Conservation (phyloP, 495 filamentous ascomycete species). For the Xylaria telfairii region DNA sequence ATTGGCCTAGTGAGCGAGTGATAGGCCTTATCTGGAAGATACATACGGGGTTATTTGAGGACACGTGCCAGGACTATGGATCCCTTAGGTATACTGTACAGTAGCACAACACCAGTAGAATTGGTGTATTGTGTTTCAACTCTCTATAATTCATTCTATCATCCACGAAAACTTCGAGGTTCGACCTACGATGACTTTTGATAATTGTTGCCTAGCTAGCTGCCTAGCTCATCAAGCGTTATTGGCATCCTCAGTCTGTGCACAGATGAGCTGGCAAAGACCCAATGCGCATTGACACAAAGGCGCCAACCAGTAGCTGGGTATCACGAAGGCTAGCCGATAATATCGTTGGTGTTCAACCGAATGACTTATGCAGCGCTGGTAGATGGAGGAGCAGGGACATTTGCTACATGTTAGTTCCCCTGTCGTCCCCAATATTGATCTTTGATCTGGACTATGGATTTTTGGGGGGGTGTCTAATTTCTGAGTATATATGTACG, state of each 20-base stretch:
- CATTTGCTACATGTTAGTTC: neutral
- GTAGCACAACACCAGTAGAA: too few species aligned
- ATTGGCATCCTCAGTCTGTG: neutral
- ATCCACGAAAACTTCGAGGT: neutral
- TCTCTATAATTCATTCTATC: neutral
- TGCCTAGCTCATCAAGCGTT: neutral
- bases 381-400: neutral
- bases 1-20: neutral
- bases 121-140: neutral
- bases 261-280: neutral
- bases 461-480: neutral
- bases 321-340: neutral
- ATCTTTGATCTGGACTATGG: too few species aligned
- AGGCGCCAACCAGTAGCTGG: neutral
- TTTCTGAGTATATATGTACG: neutral
- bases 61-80: constrained; percentile 39
- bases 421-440: too few species aligned
- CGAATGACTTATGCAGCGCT: neutral
- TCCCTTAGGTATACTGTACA: too few species aligned
- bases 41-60: constrained; percentile 28
- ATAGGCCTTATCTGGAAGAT: constrained; percentile 21
- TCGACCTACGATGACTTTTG: neutral
- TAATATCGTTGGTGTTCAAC: neutral
- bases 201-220: neutral
- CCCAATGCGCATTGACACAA: neutral